These are phyloP conservation scores for Quercus suber DNA, from an alignment of 306 rosid species.

Conservation along the genomic window DNA sequence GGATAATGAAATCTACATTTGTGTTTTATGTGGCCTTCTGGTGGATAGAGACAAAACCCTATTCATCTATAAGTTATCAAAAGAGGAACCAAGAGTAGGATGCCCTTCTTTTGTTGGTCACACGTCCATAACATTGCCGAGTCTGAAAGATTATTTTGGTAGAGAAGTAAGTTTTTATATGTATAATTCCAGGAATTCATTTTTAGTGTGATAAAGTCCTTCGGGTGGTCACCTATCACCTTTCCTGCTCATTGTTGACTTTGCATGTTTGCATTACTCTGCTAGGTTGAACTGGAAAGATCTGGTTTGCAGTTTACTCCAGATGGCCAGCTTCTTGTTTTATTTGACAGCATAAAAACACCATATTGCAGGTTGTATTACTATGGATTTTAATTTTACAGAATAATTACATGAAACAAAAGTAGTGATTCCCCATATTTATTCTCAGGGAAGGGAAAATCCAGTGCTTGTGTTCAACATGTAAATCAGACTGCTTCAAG, in stretches of 20 bases:
- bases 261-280: slow-evolving; percentile 1
- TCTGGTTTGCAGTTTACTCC: slow-evolving; percentile 72
- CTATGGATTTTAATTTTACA: slow-evolving; percentile 25
- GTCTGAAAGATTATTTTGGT: slow-evolving; percentile 40
- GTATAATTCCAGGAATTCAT: slow-evolving; percentile 7
- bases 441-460: slow-evolving; percentile 54
- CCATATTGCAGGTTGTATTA: slow-evolving; percentile 80
- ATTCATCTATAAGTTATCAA: slow-evolving; percentile 57
- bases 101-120: slow-evolving; percentile 66
- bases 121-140: slow-evolving; percentile 55
- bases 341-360: slow-evolving; percentile 64
- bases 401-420: slow-evolving; percentile 15
- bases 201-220: slow-evolving; percentile 3
- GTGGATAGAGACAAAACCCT: slow-evolving; percentile 47
- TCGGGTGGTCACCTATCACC: background rate
- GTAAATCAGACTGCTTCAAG: slow-evolving; percentile 50
- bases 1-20: slow-evolving; percentile 55
- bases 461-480: slow-evolving; percentile 68
- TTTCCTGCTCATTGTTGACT: background rate
- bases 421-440: slow-evolving; percentile 16
- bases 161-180: slow-evolving; percentile 56
- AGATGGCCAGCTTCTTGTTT: slow-evolving; percentile 63
- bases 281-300: slow-evolving; percentile 57
- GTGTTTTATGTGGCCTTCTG: slow-evolving; percentile 58
- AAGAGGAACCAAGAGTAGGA: slow-evolving; percentile 52